Percentiles rank a stretch among this genome's conserved stretches.
Evolutionary conservation across 169 alveolate genomes (phyloP).

Genomic region (Plasmodium coatneyi): DNA sequence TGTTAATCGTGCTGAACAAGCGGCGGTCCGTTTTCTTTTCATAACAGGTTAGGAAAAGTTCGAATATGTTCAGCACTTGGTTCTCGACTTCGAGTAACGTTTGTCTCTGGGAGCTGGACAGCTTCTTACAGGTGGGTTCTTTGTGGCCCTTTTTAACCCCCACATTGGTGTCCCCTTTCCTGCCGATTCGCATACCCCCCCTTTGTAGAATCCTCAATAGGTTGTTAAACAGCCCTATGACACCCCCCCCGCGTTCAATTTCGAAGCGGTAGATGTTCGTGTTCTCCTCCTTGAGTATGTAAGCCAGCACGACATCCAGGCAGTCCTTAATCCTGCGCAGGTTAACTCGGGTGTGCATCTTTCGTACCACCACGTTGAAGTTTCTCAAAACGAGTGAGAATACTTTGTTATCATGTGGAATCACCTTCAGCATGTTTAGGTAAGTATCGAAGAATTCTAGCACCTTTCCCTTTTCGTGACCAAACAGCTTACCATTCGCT

Average conservation of each 20-base stretch:
- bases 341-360: neutral
- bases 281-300: constrained; percentile 34
- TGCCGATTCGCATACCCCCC: neutral
- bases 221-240: constrained; percentile 27
- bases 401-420: constrained; percentile 26
- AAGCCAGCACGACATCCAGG: constrained; percentile 57
- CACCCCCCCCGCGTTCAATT: constrained; percentile 6
- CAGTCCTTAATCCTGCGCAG: constrained; percentile 8
- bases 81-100: neutral
- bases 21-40: constrained; percentile 39
- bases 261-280: neutral
- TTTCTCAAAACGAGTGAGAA: constrained; percentile 39
- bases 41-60: constrained; percentile 34
- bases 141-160: neutral
- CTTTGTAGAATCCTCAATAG: neutral
- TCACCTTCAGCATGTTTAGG: constrained; percentile 30
- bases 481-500: neutral
- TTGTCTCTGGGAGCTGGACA: neutral
- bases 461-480: neutral
- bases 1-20: constrained; percentile 30
- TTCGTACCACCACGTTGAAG: constrained; percentile 23
- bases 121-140: neutral
- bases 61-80: constrained; percentile 36
- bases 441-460: constrained; percentile 17
- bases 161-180: neutral